Evolutionary conservation across 2,329 filamentous ascomycete genomes (phyloP).

Genomic region (Sphaerostilbella broomeana): DNA sequence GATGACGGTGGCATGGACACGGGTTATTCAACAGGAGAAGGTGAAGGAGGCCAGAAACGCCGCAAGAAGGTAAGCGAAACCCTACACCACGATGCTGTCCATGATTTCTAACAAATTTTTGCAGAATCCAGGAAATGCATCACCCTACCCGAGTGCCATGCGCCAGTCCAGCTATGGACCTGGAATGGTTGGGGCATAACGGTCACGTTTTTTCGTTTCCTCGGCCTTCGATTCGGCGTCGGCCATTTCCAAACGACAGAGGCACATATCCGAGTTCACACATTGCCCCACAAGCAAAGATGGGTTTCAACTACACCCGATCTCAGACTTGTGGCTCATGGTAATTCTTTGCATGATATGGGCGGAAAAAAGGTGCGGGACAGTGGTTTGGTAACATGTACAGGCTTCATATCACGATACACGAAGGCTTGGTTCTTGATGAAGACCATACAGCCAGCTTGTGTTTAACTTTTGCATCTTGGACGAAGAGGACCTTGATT

Average conservation of each 20-base stretch:
- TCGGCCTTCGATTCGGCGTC: too few species aligned
- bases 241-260: too few species aligned
- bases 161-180: slow-evolving; percentile 51
- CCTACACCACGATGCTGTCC: slow-evolving; percentile 5
- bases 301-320: slow-evolving; percentile 4
- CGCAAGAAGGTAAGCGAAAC: slow-evolving; percentile 53
- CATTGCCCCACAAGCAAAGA: too few species aligned
- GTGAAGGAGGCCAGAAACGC: slow-evolving; percentile 59
- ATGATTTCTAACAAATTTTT: slow-evolving; percentile 20
- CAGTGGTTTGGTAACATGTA: slow-evolving; percentile 22
- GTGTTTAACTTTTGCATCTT: slow-evolving; percentile 10
- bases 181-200: slow-evolving; percentile 52
- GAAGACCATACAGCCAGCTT: slow-evolving; percentile 4
- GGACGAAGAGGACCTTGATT: slow-evolving; percentile 10
- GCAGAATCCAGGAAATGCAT: slow-evolving; percentile 42
- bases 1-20: slow-evolving; percentile 52
- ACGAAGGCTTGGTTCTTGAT: slow-evolving; percentile 14
- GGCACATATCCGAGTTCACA: too few species aligned
- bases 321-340: slow-evolving; percentile 13
- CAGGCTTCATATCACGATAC: slow-evolving; percentile 25
- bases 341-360: slow-evolving; percentile 13
- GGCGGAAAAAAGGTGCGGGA: slow-evolving; percentile 12
- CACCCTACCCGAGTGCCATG: slow-evolving; percentile 36
- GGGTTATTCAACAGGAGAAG: slow-evolving; percentile 67
- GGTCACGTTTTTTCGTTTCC: background rate